phyloP scores from a whole-genome alignment of 345 rosid species.

The Cardamine occulta region DNA sequence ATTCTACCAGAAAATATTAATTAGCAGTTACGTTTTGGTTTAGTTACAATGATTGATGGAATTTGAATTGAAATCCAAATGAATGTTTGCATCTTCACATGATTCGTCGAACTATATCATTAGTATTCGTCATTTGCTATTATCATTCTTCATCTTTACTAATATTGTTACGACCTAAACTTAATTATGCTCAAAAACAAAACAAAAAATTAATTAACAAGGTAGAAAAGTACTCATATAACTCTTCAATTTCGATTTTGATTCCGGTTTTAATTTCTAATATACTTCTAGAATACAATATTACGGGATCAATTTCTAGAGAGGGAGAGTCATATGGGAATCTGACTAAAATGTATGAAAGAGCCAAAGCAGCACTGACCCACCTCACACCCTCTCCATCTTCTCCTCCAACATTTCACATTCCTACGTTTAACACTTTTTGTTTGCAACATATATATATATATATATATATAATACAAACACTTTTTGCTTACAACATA shows the following conservation, averaged over 20 bases:
- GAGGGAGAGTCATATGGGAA: conserved; percentile 36
- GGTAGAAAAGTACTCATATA: conserved; percentile 19
- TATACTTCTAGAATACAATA: conserved; percentile 30
- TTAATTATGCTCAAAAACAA: neutral
- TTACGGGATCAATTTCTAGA: conserved; percentile 25
- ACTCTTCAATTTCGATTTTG: conserved; percentile 37
- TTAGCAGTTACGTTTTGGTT: neutral
- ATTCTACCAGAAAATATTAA: neutral
- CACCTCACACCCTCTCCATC: conserved; percentile 42
- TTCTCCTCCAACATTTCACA: conserved; percentile 36
- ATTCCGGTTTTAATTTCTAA: conserved; percentile 5
- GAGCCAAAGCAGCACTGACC: conserved; percentile 45
- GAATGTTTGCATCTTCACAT: conserved; percentile 1
- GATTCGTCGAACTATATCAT: conserved; percentile 4
- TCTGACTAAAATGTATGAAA: conserved; percentile 40
- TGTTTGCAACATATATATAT: neutral
- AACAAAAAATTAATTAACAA: neutral
- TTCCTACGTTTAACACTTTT: conserved; percentile 17
- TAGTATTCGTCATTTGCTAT: conserved; percentile 1
- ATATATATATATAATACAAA: neutral
- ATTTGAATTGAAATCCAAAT: neutral
- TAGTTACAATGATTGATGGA: neutral
- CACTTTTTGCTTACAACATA: neutral
- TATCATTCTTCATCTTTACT: conserved; percentile 4
- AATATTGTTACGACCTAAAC: neutral